Percentiles rank a stretch among this genome's conserved stretches.
phyloP scores from a whole-genome alignment of 2,329 filamentous ascomycete genomes.

The Fusarium ambrosium region DNA sequence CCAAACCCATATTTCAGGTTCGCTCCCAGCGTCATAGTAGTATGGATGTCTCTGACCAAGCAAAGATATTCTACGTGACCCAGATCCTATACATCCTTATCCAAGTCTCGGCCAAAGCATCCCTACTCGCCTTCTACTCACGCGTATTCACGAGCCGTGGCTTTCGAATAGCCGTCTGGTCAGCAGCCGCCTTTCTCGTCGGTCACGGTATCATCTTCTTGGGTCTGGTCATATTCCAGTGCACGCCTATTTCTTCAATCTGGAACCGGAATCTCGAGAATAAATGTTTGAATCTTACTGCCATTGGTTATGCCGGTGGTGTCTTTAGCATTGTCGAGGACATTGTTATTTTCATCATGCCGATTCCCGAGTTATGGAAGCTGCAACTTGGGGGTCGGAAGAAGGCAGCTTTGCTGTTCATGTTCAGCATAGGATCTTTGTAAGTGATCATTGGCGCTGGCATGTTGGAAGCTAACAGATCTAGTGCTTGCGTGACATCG shows the following conservation, averaged over 20 bases:
- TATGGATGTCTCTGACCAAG: not conserved
- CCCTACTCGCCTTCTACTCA: not conserved
- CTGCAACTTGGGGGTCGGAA: not conserved
- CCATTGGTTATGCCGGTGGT: not conserved
- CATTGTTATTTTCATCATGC: not conserved
- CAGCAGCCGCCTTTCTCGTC: not conserved
- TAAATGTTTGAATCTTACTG: not conserved
- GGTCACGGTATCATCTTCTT: not conserved
- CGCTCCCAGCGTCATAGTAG: not conserved
- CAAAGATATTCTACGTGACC: not conserved
- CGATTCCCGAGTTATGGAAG: not conserved
- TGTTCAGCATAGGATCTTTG: slow-evolving; percentile 2
- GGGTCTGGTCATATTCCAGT: not conserved
- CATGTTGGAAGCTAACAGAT: not conserved
- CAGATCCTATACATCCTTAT: not conserved
- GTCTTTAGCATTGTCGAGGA: slow-evolving; percentile 1
- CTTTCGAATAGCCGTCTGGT: not conserved
- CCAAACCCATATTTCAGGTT: not conserved
- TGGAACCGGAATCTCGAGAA: not conserved
- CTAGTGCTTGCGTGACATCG: not conserved
- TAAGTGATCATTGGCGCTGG: not conserved
- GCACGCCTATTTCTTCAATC: not conserved
- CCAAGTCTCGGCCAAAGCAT: slow-evolving; percentile 1
- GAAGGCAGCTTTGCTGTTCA: not conserved
- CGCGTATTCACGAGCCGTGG: not conserved